Evolutionary conservation across 2,329 filamentous ascomycete genomes (phyloP), one percentile per base, ranked within the genome.

Genomic region (Fusarium chlamydosporum): DNA sequence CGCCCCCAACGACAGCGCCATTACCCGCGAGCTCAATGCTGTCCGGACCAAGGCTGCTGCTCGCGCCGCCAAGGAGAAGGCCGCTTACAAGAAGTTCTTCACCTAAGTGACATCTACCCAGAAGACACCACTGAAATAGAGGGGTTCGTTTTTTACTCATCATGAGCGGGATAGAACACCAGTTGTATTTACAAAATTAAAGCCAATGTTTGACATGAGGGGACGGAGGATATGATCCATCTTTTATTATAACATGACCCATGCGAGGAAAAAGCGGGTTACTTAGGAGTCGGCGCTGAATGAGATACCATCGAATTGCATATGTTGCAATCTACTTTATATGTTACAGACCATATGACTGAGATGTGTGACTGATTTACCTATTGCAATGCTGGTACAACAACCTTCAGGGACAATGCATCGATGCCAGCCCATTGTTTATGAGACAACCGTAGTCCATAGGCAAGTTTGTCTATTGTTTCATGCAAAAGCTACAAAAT

Each of bases 51-150:
- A 86, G 74, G 87, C 91, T 27, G 85, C 88, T 12, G 92, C 91
- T 60, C 87, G 91, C 65, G 86, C 89, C 66, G 91, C 92, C 78
- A 97, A 94, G 88, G 93, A 97, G 84, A 96, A 94, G 87, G 93
- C 92, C 73, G 91, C 91, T 7, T 97, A 95, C 79, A 92, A 91
- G 83, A 98, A 97, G 83, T 96, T 96, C 81, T 98, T 98, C 77
- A 79, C 83, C 40, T 89, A 76, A 64, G 34, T 13, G 43, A 33
- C 16, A 34, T 18, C 27, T 18, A 15, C 37, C 29, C n/a, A 18
- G 59, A 42, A 48, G 52, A 35, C 23, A 50, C 26, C 26, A 15
- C 18, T 31, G 11, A 53, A 50, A 58, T 60, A 52, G 47, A 56
- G 34, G 50, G 45, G 48, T 52, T 65, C 27, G 27, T 53, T 48